Percentiles rank a stretch among this genome's conserved stretches.
phyloP scores from a whole-genome alignment of 305 asterid species.

The Andrographis paniculata region DNA sequence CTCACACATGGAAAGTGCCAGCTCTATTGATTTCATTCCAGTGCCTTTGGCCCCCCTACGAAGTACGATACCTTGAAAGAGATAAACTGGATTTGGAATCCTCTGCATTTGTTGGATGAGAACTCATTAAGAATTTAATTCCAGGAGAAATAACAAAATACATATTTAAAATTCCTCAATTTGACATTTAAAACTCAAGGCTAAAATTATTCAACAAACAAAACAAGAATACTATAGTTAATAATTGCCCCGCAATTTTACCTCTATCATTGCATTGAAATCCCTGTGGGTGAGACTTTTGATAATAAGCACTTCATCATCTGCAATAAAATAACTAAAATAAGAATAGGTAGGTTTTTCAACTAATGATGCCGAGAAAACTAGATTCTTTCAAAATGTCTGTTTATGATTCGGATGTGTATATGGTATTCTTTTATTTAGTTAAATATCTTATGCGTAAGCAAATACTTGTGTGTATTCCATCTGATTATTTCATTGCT shows the following conservation, averaged over 20 bases:
- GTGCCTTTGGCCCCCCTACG: constrained; percentile 99
- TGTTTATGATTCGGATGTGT: no score
- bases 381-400: constrained; percentile 2
- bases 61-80: constrained; percentile 95
- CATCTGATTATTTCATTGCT: no score
- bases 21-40: constrained; percentile 97
- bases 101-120: constrained; percentile 36
- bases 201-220: constrained; percentile 10
- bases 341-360: constrained; percentile 5
- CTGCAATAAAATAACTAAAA: constrained; percentile 38
- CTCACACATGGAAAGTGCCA: constrained; percentile 98
- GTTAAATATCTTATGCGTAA: no score
- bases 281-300: constrained; percentile 89
- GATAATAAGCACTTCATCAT: constrained; percentile 84
- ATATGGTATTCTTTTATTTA: no score
- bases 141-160: not conserved
- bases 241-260: constrained; percentile 5
- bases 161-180: not conserved
- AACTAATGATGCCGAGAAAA: constrained; percentile 10
- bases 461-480: no score
- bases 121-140: constrained; percentile 13
- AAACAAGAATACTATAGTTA: constrained; percentile 3
- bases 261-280: constrained; percentile 91
- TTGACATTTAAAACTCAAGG: not conserved
- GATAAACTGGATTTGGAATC: constrained; percentile 88